Base-by-base conservation (phyloP, 2,329 filamentous ascomycete genomes). In the Davidsoniella virescens region DNA sequence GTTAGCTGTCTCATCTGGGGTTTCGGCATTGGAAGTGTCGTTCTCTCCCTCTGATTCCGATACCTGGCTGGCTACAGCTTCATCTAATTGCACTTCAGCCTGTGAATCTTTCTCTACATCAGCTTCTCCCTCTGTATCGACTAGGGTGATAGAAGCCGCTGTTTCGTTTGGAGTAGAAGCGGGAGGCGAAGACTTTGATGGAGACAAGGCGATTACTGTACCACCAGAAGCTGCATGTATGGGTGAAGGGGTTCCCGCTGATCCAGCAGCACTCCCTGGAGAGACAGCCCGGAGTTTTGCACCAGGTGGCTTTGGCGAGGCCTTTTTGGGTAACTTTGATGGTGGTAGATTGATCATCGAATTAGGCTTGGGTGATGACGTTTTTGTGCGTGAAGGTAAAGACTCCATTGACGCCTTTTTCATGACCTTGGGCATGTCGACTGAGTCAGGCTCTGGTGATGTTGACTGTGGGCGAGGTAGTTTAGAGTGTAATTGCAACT, bases 261-360 rank as follows among this genome's bases (percentile, higher is more conserved):
- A 41, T n/a, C 3, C 33, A 14, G 12, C 16, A 4, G 33, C 20
- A 14, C 17, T 17, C n/a, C 36, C 37, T 14, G 50, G 47, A 14
- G 47, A 52, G 4, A 48, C 33, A 33, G 41, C 33, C 17, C 51
- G 46, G 7, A 42, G 33, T 12, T 33, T 52, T 10, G 51, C 47
- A 26, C 17, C 18, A 5, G 38, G 23, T 9, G 51, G 51, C 25
- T 38, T 49, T 6, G 51, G 51, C 5, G 51, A 52, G 14, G 51
- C 51, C 43, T 52, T 52, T 33, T 48, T 52, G 3, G 51, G 51
- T 9, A 52, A 33, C 38, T 52, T 52, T 9, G 51, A 52, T 33
- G 51, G 41, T 10, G 47, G 51, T 5, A 41, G 41, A 12, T 41
- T 49, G 23, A 52, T 52, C 8, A 36, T 44, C 16, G 36, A 9